Evolutionary conservation across 1,284 basidiomycete genomes (phyloP), one percentile per base, ranked within the genome.

Genomic region (Ustilago shanxiensis): DNA sequence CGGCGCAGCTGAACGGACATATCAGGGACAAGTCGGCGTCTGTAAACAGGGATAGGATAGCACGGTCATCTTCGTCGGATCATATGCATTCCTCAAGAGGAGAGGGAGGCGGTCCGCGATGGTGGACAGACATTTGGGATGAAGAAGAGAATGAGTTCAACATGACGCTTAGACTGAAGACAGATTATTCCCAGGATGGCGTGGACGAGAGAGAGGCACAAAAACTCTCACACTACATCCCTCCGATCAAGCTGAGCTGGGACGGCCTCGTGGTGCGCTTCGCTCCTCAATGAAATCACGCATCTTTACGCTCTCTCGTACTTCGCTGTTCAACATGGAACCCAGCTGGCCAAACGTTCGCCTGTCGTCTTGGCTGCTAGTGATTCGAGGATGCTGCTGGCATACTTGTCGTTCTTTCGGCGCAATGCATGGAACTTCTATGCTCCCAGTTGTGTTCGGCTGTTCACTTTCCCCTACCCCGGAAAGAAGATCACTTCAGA

Each of bases 91-190:
- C 14, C 8, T 29, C 20, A 22, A 22, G 20, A n/a, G 79, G 79
- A 2, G 77, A 80, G 59, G 79, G 77, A 3, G 72, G 71, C 6
- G 73, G 72, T 1, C 18, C 37, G 3, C 47, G 60, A 13, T 83
- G 81, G 81, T 84, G 82, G 82, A 22, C 64, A 2, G 47, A 59
- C 10, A 61, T 77, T 14, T 84, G 82, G 82, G 75, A 83, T 41
- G 79, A 79, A 47, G 37, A 39, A 11, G 68, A 58, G 16, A 79
- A 73, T 59, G 82, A 83, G 54, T 20, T 28, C 29, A 35, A 52
- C 39, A 56, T 71, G 57, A 74, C 66, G 16, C 51, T 79, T 14
- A 26, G 44, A 10, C 37, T 73, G 18, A 63, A 59, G 26, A 14
- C n/a, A n/a, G n/a, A n/a, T n/a, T n/a, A 64, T 7, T 10, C 6